Conservation (phyloP, 2,329 filamentous ascomycete genomes). For the Aschersonia sp. region DNA sequence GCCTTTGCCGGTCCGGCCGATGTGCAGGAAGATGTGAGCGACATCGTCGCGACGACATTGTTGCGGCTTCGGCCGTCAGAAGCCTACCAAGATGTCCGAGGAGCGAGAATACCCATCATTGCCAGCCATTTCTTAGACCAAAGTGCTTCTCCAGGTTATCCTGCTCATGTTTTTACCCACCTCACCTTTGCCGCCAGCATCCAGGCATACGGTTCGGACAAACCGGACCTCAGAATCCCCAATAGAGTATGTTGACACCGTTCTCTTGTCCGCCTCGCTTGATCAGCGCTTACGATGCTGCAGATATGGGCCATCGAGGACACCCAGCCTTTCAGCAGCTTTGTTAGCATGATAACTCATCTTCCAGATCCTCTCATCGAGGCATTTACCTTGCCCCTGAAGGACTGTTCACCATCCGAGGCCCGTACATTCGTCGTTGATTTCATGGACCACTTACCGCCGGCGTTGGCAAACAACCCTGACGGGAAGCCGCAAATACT, state of each 20-base stretch:
- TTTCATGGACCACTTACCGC: slow-evolving; percentile 55
- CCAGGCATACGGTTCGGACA: slow-evolving; percentile 71
- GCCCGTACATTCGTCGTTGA: slow-evolving; percentile 47
- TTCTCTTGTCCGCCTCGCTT: not conserved
- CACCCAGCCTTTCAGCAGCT: slow-evolving; percentile 39
- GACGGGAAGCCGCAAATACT: slow-evolving; percentile 72
- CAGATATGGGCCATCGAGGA: slow-evolving; percentile 53
- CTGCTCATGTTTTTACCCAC: slow-evolving; percentile 17
- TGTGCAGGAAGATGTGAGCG: slow-evolving; percentile 20
- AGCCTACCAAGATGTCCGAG: slow-evolving; percentile 50
- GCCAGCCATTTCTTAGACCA: slow-evolving; percentile 3
- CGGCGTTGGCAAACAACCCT: slow-evolving; percentile 49
- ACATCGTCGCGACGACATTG: slow-evolving; percentile 17
- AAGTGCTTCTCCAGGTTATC: slow-evolving; percentile 6
- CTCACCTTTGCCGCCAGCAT: slow-evolving; percentile 41
- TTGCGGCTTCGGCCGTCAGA: slow-evolving; percentile 13
- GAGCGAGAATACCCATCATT: slow-evolving; percentile 18
- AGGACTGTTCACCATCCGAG: slow-evolving; percentile 32
- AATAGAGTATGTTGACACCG: slow-evolving; percentile 35
- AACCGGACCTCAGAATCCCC: slow-evolving; percentile 73
- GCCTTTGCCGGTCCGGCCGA: slow-evolving; percentile 51
- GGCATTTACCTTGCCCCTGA: slow-evolving; percentile 51
- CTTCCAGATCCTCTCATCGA: slow-evolving; percentile 59
- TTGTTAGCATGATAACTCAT: slow-evolving; percentile 62
- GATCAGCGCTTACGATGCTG: not conserved